Evolutionary conservation across 352 stramenopile genomes (phyloP), one percentile per base, ranked within the genome.

Genomic region (Phytophthora hybrid): DNA sequence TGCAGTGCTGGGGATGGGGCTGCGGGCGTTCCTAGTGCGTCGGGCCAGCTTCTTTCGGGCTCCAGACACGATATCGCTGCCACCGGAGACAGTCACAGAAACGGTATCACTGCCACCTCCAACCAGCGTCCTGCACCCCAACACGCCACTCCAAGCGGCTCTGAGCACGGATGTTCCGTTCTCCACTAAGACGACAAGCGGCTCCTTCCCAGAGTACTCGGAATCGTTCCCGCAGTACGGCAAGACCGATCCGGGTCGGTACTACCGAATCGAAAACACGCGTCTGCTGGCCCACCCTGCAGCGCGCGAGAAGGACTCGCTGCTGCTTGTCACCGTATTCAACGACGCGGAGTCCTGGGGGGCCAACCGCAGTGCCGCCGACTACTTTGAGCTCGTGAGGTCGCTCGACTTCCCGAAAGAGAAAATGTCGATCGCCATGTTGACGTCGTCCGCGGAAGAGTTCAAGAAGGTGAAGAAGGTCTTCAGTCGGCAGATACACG

Each of bases 281-380:
- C 46, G 18, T 5, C 1, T 75, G 13, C n/a, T 75, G 21, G 51
- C 14, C 13, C 47, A 64, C 41, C 34, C 31, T 0, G 59, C 37
- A 5, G 59, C 32, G 19, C 60, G 41, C 19, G 71, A 61, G 21
- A 51, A 46, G 1, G 53, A 81, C 57, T 73, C 77, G 1, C 39
- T 83, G 29, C 57, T 84, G 0, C 53, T 86, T 19, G 23, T 82
- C 9, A 64, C 46, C 16, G 73, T 82, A 16, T 67, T 82, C 16
- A 78, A 77, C 37, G 59, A 79, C 37, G 61, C 72, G 18, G 26
- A 71, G 34, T 88, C 81, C 0, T 88, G 78, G 81, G 73, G 78
- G 5, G 16, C 34, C 4, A 63, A 69, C 18, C 76, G 78, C 23
- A 73, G 51, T 0, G 57, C 69, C 19, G 18, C 55, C 5, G 62